Evolutionary conservation across 2,329 filamentous ascomycete genomes (phyloP), one percentile per base, ranked within the genome.

Genomic region (Cordyceps fumosorosea): DNA sequence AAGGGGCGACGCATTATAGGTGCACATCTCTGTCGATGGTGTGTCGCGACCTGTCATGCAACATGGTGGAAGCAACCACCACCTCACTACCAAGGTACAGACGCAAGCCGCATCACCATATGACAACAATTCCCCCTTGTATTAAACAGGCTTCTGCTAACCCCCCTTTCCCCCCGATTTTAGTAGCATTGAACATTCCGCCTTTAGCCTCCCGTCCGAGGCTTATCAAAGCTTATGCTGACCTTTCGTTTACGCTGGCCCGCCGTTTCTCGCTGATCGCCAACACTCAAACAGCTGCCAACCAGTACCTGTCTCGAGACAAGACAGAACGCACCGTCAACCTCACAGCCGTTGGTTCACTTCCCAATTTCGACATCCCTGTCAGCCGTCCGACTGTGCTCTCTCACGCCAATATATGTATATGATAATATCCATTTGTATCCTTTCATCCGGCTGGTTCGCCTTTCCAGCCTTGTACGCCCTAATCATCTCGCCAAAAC

Each of bases 141-240:
- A 44, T 40, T 54, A 47, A 32, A 34, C 18, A 44, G 6, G 12
- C 48, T 34, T 29, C 29, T 26, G 24, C 11, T 45, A 37, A 16
- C 11, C 40, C 24, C 26, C 7, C 14, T 47, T 14, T 14, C 22
- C 11, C 22, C 44, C n/a, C 44, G 7, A 16, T 16, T 29, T 51
- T 37, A 32, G 18, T 47, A 26, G 42, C 51, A 16, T 55, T 50
- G 26, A 34, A 29, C 12, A 16, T 26, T 16, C 22, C 42, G 6
- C 14, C 16, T 32, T 22, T 20, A 37, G 42, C 7, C 8, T 53
- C 20, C 57, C 50, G 20, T 60, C 34, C 40, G 12, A n/a, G 59
- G 59, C 59, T 62, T 62, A 51, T 50, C 26, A 56, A 56, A 44
- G 59, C 52, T 56, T 47, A 62, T 56, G 59, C 52, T 62, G 59